Evolutionary conservation across 2,329 filamentous ascomycete genomes (phyloP).

Genomic region (Pseudogymnoascus sp.): DNA sequence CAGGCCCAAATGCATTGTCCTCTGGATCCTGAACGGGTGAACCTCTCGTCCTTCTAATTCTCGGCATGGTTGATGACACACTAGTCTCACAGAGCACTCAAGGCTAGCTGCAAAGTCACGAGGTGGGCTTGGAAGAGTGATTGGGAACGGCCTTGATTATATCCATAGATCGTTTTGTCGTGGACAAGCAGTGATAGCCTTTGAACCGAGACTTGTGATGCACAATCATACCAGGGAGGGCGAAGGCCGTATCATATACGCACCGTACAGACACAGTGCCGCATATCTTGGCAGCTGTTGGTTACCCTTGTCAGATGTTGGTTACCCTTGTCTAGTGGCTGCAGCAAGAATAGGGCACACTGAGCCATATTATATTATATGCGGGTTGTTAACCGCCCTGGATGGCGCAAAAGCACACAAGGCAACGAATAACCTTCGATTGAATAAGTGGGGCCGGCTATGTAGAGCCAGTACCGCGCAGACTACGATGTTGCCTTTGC

Average conservation of each 20-base stretch:
- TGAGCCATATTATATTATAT: background rate
- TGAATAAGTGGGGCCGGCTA: too few species aligned
- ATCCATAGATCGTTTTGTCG: background rate
- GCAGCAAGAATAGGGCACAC: background rate
- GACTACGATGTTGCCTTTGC: too few species aligned
- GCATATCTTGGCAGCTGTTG: too few species aligned
- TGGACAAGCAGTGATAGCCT: too few species aligned
- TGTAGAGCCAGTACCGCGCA: background rate
- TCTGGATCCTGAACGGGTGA: too few species aligned
- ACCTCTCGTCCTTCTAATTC: background rate
- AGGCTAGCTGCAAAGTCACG: background rate
- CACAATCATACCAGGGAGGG: too few species aligned
- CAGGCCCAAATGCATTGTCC: too few species aligned
- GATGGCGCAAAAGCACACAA: too few species aligned
- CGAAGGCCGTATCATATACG: too few species aligned
- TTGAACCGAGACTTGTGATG: too few species aligned
- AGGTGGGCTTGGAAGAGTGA: background rate
- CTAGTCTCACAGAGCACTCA: background rate
- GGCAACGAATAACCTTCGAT: too few species aligned
- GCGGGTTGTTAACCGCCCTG: background rate
- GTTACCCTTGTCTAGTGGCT: background rate
- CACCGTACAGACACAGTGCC: too few species aligned
- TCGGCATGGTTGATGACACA: background rate
- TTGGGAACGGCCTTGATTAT: background rate
- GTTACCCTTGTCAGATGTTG: background rate